Evolutionary conservation across 805 yeast species (phyloP), one percentile per base, ranked within the genome.

Genomic region (Blastobotrys terrestris): DNA sequence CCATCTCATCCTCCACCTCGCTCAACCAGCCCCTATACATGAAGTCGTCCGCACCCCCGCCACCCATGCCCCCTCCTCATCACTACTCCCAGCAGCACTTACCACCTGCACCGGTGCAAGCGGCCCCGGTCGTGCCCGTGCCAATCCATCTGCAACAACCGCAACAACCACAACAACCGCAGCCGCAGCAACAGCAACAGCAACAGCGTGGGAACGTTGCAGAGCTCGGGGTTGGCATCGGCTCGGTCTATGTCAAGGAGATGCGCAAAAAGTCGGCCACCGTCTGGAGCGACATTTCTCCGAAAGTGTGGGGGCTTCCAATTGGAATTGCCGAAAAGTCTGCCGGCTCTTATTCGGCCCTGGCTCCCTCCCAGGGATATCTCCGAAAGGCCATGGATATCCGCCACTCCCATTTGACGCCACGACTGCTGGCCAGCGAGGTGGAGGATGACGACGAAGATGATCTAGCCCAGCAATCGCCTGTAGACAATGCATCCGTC

Each of bases 371-470:
- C 20, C 63, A 65, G 41, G 63, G 58, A 48, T 63, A 63, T 46
- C 55, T 64, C 48, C 61, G 69, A 45, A 55, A 64, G 39, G 69
- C 71, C 31, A 67, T 69, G 69, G 72, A 69, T 40, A 64, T 68
- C 41, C 60, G 69, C 11, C 72, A 70, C 50, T 62, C 71, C 21
- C 73, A 69, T 48, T 55, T 69, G 47, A 66, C 80, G 51, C 86
- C 85, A 21, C 75, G 88, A 46, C 73, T 85, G 67, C 71, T 86
- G 55, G 92, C 91, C 1, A 78, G 85, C 20, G 94, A 85, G 64
- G 83, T 85, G 39, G 91, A 84, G 56, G 88, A 84, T 51, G 79
- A 74, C 35, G 87, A 81, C 20, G 64, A 60, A 3, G 58, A 53
- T 16, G 43, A 46, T n/a, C 35, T 26, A 11, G 35, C 35, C 8